phyloP scores from a whole-genome alignment of 1,284 basidiomycete species.

The Apiotrichum sp. region DNA sequence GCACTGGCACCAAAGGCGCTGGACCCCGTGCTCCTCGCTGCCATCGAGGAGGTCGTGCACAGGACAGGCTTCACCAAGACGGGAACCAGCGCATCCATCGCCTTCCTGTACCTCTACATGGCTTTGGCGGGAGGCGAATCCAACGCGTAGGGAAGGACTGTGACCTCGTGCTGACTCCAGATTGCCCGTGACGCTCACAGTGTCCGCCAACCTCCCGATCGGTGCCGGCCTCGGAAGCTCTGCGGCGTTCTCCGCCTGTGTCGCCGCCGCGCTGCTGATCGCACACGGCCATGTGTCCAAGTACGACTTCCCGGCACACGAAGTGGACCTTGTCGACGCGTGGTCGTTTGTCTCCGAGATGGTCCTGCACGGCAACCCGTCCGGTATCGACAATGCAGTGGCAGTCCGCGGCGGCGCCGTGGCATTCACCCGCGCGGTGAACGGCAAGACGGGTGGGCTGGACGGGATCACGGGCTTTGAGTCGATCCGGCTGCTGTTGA shows the following conservation, averaged over 20 bases:
- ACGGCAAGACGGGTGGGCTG: slow-evolving; percentile 70
- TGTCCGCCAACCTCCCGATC: slow-evolving; percentile 91
- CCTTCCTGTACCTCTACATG: slow-evolving; percentile 95
- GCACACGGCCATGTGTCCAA: slow-evolving; percentile 32
- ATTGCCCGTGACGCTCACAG: slow-evolving; percentile 60
- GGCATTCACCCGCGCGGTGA: slow-evolving; percentile 77
- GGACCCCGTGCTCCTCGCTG: slow-evolving; percentile 63
- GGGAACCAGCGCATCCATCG: slow-evolving; percentile 63
- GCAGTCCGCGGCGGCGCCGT: slow-evolving; percentile 89
- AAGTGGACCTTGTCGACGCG: slow-evolving; percentile 72
- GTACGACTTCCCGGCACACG: slow-evolving; percentile 49
- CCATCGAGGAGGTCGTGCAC: slow-evolving; percentile 51
- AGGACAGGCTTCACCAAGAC: slow-evolving; percentile 25
- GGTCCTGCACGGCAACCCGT: slow-evolving; percentile 94
- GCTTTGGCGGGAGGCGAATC: slow-evolving; percentile 55
- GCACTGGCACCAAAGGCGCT: slow-evolving; percentile 58
- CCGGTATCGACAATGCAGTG: slow-evolving; percentile 95
- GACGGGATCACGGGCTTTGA: slow-evolving; percentile 78
- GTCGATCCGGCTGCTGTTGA: slow-evolving; percentile 73
- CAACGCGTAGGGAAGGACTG: slow-evolving; percentile 53
- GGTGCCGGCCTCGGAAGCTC: slow-evolving; percentile 97
- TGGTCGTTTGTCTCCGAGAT: slow-evolving; percentile 97
- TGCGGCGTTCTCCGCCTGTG: slow-evolving; percentile 76
- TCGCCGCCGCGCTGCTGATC: slow-evolving; percentile 69
- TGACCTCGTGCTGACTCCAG: slow-evolving; percentile 13